Evolutionary conservation across 176 grass and related monocot species (phyloP), one percentile per base, ranked within the genome.

Genomic region (Carex pumila): DNA sequence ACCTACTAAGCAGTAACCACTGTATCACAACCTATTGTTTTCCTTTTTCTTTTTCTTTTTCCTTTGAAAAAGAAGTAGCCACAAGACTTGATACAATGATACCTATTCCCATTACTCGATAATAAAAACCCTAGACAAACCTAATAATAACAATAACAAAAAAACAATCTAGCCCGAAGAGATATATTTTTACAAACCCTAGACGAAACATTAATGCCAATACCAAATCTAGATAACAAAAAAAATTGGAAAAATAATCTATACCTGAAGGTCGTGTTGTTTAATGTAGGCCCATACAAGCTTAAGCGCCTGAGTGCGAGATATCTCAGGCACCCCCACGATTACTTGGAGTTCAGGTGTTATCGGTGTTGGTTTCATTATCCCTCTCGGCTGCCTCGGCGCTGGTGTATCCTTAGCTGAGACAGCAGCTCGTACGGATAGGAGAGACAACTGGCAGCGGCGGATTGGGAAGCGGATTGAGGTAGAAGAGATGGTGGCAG

Each of bases 241-340:
- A 72, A 19, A 65, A 3, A 5, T 81, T n/a, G 17, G 1, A 43
- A 58, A 34, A 36, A 53, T 62, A 81, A 78, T 67, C 43, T 10
- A 78, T 37, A 94, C 95, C 92, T 97, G 92, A 70, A 97, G 92
- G 41, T 94, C 85, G 82, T 90, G 81, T 83, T 94, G 80, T 87
- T 94, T 97, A 83, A 97, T 97, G 86, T 97, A 89, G 63, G 87
- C 92, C 95, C 90, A 97, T 62, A 97, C 84, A 79, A 87, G 85
- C 88, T 94, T 97, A 64, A 94, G 91, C 25, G 86, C 95, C 87
- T 94, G 90, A 65, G 95, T 94, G 76, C 92, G 87, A 79, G 95
- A 78, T 57, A 97, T 94, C 55, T 91, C 95, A 22, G 84, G 34
- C 54, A 71, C 85, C 25, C 95, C 95, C 6, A 94, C 89, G 11